Percentiles rank a stretch among this genome's conserved stretches.
phyloP scores from a whole-genome alignment of 139 green algal genomes.

The Tetradesmus lagerheimii region DNA sequence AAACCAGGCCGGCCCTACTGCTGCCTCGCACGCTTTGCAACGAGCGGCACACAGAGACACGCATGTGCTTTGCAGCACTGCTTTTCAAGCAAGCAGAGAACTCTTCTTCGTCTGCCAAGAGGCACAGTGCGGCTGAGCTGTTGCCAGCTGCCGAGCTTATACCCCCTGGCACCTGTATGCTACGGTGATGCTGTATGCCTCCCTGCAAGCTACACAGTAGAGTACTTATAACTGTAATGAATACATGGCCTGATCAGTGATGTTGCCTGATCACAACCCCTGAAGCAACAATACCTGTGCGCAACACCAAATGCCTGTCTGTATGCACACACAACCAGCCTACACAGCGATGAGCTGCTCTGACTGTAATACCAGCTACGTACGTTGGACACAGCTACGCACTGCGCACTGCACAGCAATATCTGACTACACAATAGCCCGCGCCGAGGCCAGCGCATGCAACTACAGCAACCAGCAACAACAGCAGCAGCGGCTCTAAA shows the following conservation, averaged over 20 bases:
- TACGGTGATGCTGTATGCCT: neutral
- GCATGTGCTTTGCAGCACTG: neutral
- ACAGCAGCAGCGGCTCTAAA: neutral
- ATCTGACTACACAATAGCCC: too few species aligned
- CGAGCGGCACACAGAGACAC: neutral
- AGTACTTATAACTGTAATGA: neutral
- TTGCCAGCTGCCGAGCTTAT: neutral
- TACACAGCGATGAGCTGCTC: neutral
- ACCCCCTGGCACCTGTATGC: neutral
- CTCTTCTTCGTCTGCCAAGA: neutral
- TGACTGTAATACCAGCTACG: neutral
- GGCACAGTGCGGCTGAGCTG: neutral
- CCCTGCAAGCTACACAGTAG: neutral
- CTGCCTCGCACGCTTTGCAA: neutral
- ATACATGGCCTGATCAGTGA: neutral
- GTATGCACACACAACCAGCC: neutral
- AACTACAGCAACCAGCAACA: neutral
- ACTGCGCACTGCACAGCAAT: neutral
- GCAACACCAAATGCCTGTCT: neutral
- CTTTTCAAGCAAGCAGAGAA: neutral
- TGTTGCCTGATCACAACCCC: neutral
- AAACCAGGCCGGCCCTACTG: neutral
- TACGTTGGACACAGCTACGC: neutral
- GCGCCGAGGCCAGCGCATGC: too few species aligned
- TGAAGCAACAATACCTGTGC: neutral